Percentiles rank a stretch among this genome's conserved stretches.
These are phyloP conservation scores for Physcomitrellopsis africana DNA, from an alignment of 225 moss, liverwort and hornwort species.

Conservation along the genomic window DNA sequence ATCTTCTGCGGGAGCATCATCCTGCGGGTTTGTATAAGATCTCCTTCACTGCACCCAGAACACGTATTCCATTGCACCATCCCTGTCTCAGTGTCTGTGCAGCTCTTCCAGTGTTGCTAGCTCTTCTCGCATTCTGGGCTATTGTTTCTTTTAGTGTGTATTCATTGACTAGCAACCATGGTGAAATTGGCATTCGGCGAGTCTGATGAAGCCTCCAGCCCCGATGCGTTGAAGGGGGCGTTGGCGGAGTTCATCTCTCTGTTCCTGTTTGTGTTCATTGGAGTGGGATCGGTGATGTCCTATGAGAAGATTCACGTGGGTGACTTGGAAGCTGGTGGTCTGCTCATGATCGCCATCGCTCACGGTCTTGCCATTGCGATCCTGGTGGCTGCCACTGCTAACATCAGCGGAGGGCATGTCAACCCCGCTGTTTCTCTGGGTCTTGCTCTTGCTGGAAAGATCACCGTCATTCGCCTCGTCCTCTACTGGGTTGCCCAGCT, in stretches of 20 bases:
- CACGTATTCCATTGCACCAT: too few relatives aligned
- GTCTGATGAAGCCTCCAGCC: conserved; percentile 58
- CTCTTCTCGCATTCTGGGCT: too few relatives aligned
- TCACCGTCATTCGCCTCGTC: conserved; percentile 70
- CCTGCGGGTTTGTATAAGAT: too few relatives aligned
- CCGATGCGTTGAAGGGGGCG: conserved; percentile 83
- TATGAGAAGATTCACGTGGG: conserved; percentile 64
- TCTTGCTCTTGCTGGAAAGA: conserved; percentile 76
- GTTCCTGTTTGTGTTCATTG: conserved; percentile 94
- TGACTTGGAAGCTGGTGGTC: conserved; percentile 44
- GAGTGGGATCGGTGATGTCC: conserved; percentile 75
- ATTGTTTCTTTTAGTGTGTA: neutral
- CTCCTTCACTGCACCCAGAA: too few relatives aligned
- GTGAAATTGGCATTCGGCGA: conserved; percentile 68
- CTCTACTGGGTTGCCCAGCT: conserved; percentile 94
- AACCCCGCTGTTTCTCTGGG: conserved; percentile 91
- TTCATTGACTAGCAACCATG: conserved; percentile 27
- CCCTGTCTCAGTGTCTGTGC: too few relatives aligned
- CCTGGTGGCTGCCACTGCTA: conserved; percentile 73
- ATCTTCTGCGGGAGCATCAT: too few relatives aligned
- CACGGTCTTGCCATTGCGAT: conserved; percentile 72
- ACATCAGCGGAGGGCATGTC: conserved; percentile 91
- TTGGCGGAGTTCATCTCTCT: conserved; percentile 83
- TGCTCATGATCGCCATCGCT: conserved; percentile 67
- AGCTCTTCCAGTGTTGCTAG: too few relatives aligned